These are phyloP conservation scores for Asterella californica DNA, from an alignment of 225 moss, liverwort and hornwort species.

Conservation along the genomic window DNA sequence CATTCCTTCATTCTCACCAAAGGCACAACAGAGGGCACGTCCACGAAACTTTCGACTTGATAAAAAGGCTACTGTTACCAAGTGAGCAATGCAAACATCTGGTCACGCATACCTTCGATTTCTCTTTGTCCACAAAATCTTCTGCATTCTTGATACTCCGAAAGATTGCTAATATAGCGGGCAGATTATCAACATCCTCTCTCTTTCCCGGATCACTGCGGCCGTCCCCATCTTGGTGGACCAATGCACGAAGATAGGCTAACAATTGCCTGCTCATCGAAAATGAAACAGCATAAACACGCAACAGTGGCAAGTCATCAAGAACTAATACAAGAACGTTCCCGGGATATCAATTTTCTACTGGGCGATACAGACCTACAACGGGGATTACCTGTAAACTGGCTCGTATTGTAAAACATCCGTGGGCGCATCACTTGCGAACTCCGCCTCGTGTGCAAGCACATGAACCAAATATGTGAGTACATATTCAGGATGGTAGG, in stretches of 20 bases:
- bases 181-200: slow-evolving; percentile 71
- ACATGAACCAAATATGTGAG: slow-evolving; percentile 77
- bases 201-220: slow-evolving; percentile 66
- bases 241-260: slow-evolving; percentile 71
- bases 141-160: slow-evolving; percentile 83
- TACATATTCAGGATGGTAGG: slow-evolving; percentile 74
- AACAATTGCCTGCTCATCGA: slow-evolving; percentile 63
- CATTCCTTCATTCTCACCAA: neutral
- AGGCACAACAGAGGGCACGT: neutral
- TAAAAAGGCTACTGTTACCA: neutral
- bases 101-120: slow-evolving; percentile 58
- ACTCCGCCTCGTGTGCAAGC: slow-evolving; percentile 80
- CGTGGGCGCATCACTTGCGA: slow-evolving; percentile 54
- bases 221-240: slow-evolving; percentile 76
- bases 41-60: neutral
- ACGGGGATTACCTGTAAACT: slow-evolving; percentile 53
- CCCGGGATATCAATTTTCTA: neutral
- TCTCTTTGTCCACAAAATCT: slow-evolving; percentile 62
- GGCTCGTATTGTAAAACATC: slow-evolving; percentile 69
- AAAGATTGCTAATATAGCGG: slow-evolving; percentile 81
- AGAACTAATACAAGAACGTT: neutral
- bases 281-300: neutral
- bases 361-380: too few species aligned
- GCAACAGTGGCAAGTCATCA: neutral
- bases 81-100: neutral